phyloP scores from a whole-genome alignment of 257 asterid species.

The Nemophila menziesii region DNA sequence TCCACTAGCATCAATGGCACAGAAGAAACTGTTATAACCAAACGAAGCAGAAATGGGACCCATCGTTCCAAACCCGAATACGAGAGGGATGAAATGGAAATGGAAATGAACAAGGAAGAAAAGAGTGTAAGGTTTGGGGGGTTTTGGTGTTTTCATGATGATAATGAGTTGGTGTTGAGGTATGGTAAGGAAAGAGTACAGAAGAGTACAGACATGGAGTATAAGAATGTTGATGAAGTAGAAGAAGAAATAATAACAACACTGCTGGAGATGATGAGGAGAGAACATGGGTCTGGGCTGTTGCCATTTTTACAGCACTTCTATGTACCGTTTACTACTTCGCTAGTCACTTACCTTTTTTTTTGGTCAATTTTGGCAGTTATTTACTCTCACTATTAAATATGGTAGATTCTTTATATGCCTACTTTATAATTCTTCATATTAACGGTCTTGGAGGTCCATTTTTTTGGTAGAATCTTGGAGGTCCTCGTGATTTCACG shows the following conservation, averaged over 20 bases:
- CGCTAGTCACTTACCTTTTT: too few species aligned
- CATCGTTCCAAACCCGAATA: slow-evolving; percentile 71
- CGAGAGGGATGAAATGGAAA: slow-evolving; percentile 22
- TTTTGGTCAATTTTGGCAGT: too few species aligned
- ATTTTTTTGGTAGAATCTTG: too few species aligned
- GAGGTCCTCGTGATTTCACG: too few species aligned
- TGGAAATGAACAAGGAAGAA: slow-evolving; percentile 15
- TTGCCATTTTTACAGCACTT: slow-evolving; percentile 28
- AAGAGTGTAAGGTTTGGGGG: slow-evolving; percentile 3
- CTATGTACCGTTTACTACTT: slow-evolving; percentile 2
- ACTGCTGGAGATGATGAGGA: slow-evolving; percentile 15
- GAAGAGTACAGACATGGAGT: slow-evolving; percentile 16
- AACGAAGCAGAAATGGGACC: slow-evolving; percentile 77
- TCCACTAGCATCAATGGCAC: slow-evolving; percentile 95
- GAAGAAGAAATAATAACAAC: slow-evolving; percentile 6
- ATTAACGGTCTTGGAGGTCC: too few species aligned
- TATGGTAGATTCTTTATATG: too few species aligned
- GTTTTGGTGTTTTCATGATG: slow-evolving; percentile 9
- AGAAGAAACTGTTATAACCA: slow-evolving; percentile 54
- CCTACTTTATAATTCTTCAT: too few species aligned
- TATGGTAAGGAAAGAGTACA: slow-evolving; percentile 2
- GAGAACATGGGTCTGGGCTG: slow-evolving; percentile 19
- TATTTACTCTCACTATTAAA: too few species aligned
- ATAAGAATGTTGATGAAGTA: neutral
- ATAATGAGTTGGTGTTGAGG: slow-evolving; percentile 1